Evolutionary conservation across 768 basidiomycete species (phyloP).

Genomic region (Pholiota microspora): DNA sequence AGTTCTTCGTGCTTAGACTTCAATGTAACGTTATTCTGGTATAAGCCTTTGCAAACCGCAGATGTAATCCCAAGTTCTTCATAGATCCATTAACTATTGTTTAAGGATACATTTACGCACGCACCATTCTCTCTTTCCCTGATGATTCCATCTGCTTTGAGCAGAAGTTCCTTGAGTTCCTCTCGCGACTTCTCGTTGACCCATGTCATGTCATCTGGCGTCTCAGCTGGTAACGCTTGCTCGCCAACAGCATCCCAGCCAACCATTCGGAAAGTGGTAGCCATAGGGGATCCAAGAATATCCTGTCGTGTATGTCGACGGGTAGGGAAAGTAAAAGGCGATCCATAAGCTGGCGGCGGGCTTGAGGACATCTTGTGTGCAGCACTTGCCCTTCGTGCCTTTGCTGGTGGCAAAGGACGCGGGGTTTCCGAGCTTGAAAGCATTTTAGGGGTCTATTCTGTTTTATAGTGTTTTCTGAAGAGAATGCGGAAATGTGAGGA

Average conservation of each 20-base stretch:
- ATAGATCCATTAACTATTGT: conserved; percentile 6
- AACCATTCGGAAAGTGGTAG: conserved; percentile 25
- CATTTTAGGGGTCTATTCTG: conserved; percentile 19
- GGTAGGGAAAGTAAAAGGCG: conserved; percentile 33
- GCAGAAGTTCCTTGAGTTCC: conserved; percentile 66
- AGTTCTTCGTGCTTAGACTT: conserved; percentile 73
- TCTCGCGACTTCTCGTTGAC: conserved; percentile 63
- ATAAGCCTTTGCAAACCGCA: conserved; percentile 64
- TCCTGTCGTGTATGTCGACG: conserved; percentile 14
- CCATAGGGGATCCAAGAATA: conserved; percentile 26
- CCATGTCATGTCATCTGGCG: conserved; percentile 11
- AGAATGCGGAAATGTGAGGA: not conserved
- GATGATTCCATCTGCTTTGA: conserved; percentile 74
- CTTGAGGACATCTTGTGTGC: conserved; percentile 29
- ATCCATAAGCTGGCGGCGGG: conserved; percentile 59
- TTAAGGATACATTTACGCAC: conserved; percentile 2
- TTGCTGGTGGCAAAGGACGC: conserved; percentile 71
- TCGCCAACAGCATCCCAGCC: conserved; percentile 19
- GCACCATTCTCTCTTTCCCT: conserved; percentile 73
- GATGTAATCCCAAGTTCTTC: conserved; percentile 69
- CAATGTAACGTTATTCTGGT: conserved; percentile 65
- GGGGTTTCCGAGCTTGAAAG: conserved; percentile 46
- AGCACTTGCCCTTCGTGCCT: conserved; percentile 49
- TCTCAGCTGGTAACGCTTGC: conserved; percentile 6
- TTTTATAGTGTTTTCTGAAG: not conserved